phyloP scores from a whole-genome alignment of 2,329 filamentous ascomycete species.

The Colletotrichum tropicale region DNA sequence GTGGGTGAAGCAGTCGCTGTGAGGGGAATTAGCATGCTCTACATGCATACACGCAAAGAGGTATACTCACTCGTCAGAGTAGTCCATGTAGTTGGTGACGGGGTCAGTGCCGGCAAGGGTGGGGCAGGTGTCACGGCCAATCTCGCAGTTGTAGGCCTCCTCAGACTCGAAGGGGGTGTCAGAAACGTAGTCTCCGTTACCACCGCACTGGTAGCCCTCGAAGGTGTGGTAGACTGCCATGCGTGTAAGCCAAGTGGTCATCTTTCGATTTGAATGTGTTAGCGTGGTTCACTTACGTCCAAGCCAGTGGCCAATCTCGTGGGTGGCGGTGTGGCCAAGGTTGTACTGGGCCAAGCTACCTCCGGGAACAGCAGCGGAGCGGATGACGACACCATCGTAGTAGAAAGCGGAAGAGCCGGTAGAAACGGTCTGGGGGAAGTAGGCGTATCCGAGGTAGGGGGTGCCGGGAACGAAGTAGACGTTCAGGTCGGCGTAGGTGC shows the following conservation, averaged over 20 bases:
- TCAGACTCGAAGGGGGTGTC: slow-evolving; percentile 45
- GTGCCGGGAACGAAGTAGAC: slow-evolving; percentile 49
- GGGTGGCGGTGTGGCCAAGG: slow-evolving; percentile 36
- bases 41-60: neutral
- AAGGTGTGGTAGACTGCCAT: slow-evolving; percentile 49
- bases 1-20: slow-evolving; percentile 46
- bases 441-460: slow-evolving; percentile 48
- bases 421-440: slow-evolving; percentile 40
- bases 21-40: neutral
- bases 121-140: slow-evolving; percentile 39
- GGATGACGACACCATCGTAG: slow-evolving; percentile 44
- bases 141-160: slow-evolving; percentile 37
- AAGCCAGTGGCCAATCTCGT: slow-evolving; percentile 55
- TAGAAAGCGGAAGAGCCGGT: slow-evolving; percentile 35
- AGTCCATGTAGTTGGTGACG: slow-evolving; percentile 45
- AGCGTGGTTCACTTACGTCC: slow-evolving; percentile 29
- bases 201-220: slow-evolving; percentile 40
- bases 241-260: neutral
- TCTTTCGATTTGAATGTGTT: neutral
- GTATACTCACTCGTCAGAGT: slow-evolving; percentile 43
- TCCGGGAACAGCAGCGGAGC: slow-evolving; percentile 39
- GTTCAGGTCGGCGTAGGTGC: slow-evolving; percentile 47
- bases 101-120: slow-evolving; percentile 33
- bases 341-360: slow-evolving; percentile 37
- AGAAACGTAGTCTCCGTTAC: slow-evolving; percentile 40